Base-by-base conservation (phyloP, 768 basidiomycete genomes). In the Cyclocybe aegerita region DNA sequence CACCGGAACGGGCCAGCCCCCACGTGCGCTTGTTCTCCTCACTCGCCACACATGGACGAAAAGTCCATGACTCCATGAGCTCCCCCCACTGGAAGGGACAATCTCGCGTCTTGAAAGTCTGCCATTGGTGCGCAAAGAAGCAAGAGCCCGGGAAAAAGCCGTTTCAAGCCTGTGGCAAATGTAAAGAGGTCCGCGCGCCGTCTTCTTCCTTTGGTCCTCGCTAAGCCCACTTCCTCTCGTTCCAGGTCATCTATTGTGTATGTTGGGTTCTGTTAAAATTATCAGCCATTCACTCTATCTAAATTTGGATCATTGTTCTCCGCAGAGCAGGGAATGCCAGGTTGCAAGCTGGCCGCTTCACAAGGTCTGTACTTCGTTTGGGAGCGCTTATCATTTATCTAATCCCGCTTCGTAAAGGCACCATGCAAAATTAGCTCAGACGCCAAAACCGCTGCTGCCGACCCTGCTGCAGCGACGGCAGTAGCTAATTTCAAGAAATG, bases 111-210 rank as follows among this genome's bases (percentile, higher is more conserved):
- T 52, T 60, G 9, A 64, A 65, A 42, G 40, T 51, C 15, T 67
- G 64, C 53, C 64, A 65, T 42, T 68, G 62, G 65, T 65, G 64
- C 46, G 48, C 52, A 33, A 65, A 66, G 53, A 61, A 62, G 48
- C 59, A 65, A 48, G 47, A 57, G 10, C 56, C 56, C 9, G 55
- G 54, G 15, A 48, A 52, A 43, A 61, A 60, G 51, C 51, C 56
- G n/a, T 65, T 63, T 40, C 58, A 61, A 43, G 59, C 59, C 9
- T 62, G 61, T 57, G 53, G 50, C 14, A 54, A 55, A 12, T 65
- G 66, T 59, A 65, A 65, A 57, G 65, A 65, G 60, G 63, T 63
- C 2, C 52, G 46, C 23, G 29, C 35, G 42, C 30, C 34, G 10
- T 46, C 23, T 38, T 11, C 39, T 48, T 46, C 43, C 15, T 23